phyloP scores from a whole-genome alignment of 768 basidiomycete genomes.

The Pholiota conissans region DNA sequence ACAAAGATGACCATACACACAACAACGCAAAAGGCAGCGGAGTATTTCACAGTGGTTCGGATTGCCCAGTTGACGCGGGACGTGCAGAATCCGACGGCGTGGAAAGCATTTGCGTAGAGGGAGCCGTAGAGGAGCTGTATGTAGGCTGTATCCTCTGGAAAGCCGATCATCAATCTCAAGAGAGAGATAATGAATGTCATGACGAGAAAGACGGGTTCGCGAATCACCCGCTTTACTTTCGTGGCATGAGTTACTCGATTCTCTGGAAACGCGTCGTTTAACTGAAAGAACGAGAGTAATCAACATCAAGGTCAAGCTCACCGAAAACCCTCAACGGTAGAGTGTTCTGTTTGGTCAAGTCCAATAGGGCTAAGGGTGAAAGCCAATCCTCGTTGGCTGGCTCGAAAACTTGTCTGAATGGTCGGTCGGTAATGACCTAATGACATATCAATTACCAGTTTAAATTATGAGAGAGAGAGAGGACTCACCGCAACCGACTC shows the following conservation, averaged over 20 bases:
- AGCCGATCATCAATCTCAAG: slow-evolving; percentile 11
- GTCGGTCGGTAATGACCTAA: slow-evolving; percentile 19
- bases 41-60: background rate
- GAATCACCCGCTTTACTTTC: slow-evolving; percentile 11
- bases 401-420: slow-evolving; percentile 13
- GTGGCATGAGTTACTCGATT: slow-evolving; percentile 14
- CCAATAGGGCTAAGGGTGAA: slow-evolving; percentile 20
- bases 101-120: background rate
- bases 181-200: slow-evolving; percentile 7
- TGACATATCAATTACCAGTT: too few species aligned
- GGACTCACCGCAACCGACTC: background rate
- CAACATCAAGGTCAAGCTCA: background rate
- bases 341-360: slow-evolving; percentile 19
- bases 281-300: background rate
- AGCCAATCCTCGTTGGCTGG: slow-evolving; percentile 15
- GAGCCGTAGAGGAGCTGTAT: slow-evolving; percentile 7
- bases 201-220: slow-evolving; percentile 7
- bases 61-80: background rate
- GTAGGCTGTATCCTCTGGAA: slow-evolving; percentile 11
- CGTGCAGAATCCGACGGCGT: background rate
- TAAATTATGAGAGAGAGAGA: background rate
- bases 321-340: slow-evolving; percentile 22
- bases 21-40: too few species aligned
- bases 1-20: background rate
- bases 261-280: slow-evolving; percentile 9